Conservation (phyloP, 176 grass and related monocot genomes). For the Oryza nivara region DNA sequence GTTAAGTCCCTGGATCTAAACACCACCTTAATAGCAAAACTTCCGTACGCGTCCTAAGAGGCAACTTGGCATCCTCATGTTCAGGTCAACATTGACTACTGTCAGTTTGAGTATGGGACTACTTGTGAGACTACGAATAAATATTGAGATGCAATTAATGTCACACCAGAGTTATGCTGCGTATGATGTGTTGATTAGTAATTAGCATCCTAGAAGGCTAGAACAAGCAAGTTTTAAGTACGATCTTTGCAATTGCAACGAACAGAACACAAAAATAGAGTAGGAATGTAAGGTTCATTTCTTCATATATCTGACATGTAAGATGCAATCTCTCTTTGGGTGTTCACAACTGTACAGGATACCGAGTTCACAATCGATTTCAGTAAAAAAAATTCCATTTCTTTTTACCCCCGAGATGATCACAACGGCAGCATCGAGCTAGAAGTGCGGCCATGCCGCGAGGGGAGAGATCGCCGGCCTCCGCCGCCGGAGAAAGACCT, state of each 20-base stretch:
- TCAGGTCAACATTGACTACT: background rate
- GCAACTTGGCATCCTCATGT: background rate
- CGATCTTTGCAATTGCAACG: too few relatives aligned
- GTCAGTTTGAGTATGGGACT: too few relatives aligned
- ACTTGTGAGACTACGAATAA: background rate
- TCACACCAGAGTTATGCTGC: background rate
- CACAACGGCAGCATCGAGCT: conserved; percentile 43
- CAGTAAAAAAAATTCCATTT: background rate
- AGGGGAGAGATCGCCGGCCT: conserved; percentile 8
- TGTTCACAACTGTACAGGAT: background rate
- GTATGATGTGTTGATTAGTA: too few relatives aligned
- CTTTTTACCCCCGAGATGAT: background rate
- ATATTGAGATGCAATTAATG: too few relatives aligned
- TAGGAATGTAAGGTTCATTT: background rate
- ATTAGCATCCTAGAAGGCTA: background rate
- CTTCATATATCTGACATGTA: background rate
- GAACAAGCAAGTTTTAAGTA: background rate
- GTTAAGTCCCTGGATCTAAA: too few relatives aligned
- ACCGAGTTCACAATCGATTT: background rate
- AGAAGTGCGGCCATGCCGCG: conserved; percentile 17
- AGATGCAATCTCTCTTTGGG: background rate
- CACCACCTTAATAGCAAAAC: too few relatives aligned
- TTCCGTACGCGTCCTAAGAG: background rate
- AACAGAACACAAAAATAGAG: background rate
- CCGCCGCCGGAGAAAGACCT: conserved; percentile 40